Conservation (phyloP, 768 basidiomycete genomes). For the Lactarius sp. region DNA sequence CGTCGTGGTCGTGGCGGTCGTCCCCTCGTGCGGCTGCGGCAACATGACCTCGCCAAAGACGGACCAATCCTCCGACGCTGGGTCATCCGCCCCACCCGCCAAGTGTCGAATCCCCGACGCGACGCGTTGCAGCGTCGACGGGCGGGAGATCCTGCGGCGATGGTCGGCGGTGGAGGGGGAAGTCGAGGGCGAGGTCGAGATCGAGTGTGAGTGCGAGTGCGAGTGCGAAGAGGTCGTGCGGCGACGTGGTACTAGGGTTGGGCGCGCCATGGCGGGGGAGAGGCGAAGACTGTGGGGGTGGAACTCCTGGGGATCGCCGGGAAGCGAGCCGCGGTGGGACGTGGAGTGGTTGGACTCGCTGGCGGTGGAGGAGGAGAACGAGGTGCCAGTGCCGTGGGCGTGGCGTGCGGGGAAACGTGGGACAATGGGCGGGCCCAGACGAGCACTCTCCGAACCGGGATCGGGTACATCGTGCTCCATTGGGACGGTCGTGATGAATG, state of each 20-base stretch:
- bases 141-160: neutral
- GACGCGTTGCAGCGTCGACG: slow-evolving; percentile 13
- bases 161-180: neutral
- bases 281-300: neutral
- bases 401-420: neutral
- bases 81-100: neutral
- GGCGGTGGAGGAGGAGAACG: neutral
- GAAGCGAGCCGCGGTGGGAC: neutral
- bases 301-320: neutral
- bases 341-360: neutral
- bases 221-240: neutral
- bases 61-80: slow-evolving; percentile 18
- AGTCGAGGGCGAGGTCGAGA: neutral
- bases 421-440: neutral
- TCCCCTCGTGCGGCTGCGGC: slow-evolving; percentile 11
- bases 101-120: slow-evolving; percentile 7
- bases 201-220: neutral
- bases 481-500: too few relatives aligned
- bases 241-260: neutral
- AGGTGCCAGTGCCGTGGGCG: neutral
- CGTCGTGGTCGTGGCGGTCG: neutral
- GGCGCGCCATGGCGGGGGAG: neutral
- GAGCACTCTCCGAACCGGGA: neutral
- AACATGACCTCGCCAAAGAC: slow-evolving; percentile 23
- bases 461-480: neutral